A percentile compares a stretch with the other conserved stretches of the same genome.
These are phyloP conservation scores for Hygrocybe coccinea DNA, from an alignment of 768 basidiomycete species.

Conservation along the genomic window DNA sequence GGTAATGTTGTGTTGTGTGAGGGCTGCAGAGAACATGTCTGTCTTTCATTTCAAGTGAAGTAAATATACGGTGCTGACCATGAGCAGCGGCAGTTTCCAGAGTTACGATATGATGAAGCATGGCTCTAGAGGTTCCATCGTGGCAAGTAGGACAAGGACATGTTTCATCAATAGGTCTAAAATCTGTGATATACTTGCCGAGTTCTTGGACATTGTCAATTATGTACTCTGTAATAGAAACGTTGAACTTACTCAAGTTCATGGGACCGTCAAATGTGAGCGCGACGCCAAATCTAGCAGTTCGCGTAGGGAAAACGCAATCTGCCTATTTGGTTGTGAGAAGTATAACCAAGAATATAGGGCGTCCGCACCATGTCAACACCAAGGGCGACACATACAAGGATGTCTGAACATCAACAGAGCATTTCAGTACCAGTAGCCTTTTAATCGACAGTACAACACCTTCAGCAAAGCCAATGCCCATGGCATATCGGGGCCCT, in stretches of 20 bases:
- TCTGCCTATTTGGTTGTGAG: constrained; percentile 54
- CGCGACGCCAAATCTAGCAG: constrained; percentile 87
- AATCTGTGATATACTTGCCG: constrained; percentile 63
- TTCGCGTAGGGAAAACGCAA: constrained; percentile 90
- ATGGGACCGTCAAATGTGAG: constrained; percentile 76
- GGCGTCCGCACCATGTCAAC: constrained; percentile 70
- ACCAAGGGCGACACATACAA: constrained; percentile 89
- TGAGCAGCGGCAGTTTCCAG: constrained; percentile 85
- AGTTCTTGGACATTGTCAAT: constrained; percentile 37
- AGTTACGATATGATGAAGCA: constrained; percentile 70
- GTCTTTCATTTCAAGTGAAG: constrained; percentile 12
- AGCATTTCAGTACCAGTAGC: background rate
- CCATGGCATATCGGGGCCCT: constrained; percentile 92
- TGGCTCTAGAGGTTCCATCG: constrained; percentile 61
- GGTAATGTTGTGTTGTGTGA: constrained; percentile 78
- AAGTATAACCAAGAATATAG: background rate
- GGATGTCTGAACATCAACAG: constrained; percentile 51
- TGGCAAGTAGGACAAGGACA: constrained; percentile 88
- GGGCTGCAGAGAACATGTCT: constrained; percentile 39
- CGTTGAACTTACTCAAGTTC: constrained; percentile 59
- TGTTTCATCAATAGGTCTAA: constrained; percentile 63
- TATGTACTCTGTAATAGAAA: background rate
- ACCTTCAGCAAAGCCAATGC: constrained; percentile 91
- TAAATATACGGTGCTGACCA: constrained; percentile 41
- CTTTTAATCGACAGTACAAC: background rate